Conservation (phyloP, 192 early-diverging fungal species). For the Dissophora globulifera region DNA sequence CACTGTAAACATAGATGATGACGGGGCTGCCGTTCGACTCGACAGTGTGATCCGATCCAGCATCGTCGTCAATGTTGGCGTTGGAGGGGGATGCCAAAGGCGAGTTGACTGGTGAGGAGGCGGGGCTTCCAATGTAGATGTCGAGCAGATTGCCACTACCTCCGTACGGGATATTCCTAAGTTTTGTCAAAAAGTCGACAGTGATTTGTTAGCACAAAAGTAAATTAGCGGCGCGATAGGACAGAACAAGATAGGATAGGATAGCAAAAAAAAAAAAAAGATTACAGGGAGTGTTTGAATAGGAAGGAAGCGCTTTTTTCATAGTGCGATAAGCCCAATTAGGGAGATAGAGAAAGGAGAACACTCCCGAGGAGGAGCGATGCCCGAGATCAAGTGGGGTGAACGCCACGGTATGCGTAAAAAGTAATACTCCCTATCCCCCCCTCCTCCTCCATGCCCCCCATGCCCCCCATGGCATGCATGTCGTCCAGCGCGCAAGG, state of each 20-base stretch:
- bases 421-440: not conserved
- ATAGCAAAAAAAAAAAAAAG: not conserved
- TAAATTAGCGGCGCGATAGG: too few species aligned
- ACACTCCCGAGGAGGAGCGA: not conserved
- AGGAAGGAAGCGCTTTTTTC: too few species aligned
- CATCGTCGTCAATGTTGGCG: conserved; percentile 24
- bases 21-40: conserved; percentile 49
- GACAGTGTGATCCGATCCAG: conserved; percentile 45
- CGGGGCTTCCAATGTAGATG: conserved; percentile 31
- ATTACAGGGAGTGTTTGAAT: not conserved
- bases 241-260: too few species aligned
- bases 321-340: not conserved
- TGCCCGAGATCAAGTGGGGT: too few species aligned
- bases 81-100: not conserved
- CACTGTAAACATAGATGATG: conserved; percentile 50
- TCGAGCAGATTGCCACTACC: conserved; percentile 35
- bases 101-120: not conserved
- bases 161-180: conserved; percentile 47
- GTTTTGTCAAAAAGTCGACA: too few species aligned
- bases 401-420: too few species aligned
- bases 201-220: too few species aligned
- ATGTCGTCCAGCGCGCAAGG: too few species aligned
- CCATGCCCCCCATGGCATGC: not conserved
- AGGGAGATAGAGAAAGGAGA: not conserved
- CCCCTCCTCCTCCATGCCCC: not conserved